Evolutionary conservation across 257 asterid species (phyloP).

Genomic region (Craterostigma plantagineum): DNA sequence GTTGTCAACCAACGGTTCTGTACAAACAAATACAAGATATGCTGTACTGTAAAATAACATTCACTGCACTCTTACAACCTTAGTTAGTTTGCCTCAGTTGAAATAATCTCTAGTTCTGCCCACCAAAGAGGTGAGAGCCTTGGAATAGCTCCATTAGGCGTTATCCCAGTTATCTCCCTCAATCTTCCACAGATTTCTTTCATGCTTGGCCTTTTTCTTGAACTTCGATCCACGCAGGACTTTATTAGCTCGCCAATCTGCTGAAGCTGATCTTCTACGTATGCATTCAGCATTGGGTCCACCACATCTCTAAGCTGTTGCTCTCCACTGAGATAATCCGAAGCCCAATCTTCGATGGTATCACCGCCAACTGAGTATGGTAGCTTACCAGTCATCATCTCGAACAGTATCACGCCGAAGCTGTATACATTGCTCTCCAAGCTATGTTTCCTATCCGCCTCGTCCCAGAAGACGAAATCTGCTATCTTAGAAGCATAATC

Average conservation of each 20-base stretch:
- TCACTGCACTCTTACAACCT: too few species aligned
- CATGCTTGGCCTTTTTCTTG: conserved; percentile 34
- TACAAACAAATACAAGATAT: too few species aligned
- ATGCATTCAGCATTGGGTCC: conserved; percentile 49
- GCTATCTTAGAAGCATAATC: conserved; percentile 82
- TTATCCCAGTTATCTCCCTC: conserved; percentile 59
- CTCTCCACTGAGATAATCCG: conserved; percentile 44
- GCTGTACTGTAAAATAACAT: too few species aligned
- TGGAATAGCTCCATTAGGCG: conserved; percentile 76
- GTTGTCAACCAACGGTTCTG: too few species aligned
- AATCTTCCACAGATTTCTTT: conserved; percentile 31
- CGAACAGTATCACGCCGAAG: conserved; percentile 60
- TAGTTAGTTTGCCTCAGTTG: conserved; percentile 30
- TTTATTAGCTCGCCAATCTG: conserved; percentile 39
- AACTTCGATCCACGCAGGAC: conserved; percentile 33
- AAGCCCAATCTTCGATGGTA: conserved; percentile 52
- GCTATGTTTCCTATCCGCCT: conserved; percentile 5
- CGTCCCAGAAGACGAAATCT: conserved; percentile 32
- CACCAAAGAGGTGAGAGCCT: conserved; percentile 86
- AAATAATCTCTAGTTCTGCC: conserved; percentile 85
- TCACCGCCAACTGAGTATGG: conserved; percentile 46
- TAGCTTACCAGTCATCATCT: conserved; percentile 66
- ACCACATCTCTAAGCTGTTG: conserved; percentile 31
- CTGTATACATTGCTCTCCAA: conserved; percentile 42
- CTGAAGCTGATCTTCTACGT: conserved; percentile 37